Evolutionary conservation across 1,139 yeast species (phyloP).

Genomic region (Debaryomycetaceae sp.): DNA sequence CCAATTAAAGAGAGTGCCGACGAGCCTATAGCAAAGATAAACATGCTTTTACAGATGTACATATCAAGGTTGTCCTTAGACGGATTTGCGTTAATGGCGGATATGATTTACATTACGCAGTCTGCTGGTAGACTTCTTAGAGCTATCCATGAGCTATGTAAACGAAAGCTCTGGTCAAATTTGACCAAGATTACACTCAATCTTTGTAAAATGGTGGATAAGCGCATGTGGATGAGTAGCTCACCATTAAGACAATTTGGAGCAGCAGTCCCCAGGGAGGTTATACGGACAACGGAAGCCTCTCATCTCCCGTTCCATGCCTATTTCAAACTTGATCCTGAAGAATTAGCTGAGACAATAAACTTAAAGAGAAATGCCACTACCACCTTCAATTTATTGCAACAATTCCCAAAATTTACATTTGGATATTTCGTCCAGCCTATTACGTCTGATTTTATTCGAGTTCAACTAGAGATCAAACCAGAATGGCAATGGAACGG

Average conservation of each 20-base stretch:
- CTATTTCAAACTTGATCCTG: conserved; percentile 66
- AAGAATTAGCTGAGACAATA: conserved; percentile 79
- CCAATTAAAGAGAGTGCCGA: conserved; percentile 73
- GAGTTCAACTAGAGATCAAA: conserved; percentile 60
- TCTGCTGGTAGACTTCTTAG: conserved; percentile 87
- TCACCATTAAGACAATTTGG: conserved; percentile 85
- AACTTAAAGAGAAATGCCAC: conserved; percentile 68
- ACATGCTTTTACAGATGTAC: conserved; percentile 77
- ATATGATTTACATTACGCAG: conserved; percentile 90
- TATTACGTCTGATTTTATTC: conserved; percentile 61
- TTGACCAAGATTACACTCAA: conserved; percentile 57
- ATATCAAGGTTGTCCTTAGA: conserved; percentile 72
- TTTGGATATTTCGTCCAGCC: conserved; percentile 69
- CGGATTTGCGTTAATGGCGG: conserved; percentile 90
- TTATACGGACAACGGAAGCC: conserved; percentile 71
- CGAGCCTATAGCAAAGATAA: conserved; percentile 77
- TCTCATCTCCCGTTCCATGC: conserved; percentile 82
- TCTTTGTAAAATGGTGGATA: conserved; percentile 76
- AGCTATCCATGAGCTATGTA: conserved; percentile 78
- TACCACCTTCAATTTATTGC: conserved; percentile 56
- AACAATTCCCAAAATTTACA: conserved; percentile 67
- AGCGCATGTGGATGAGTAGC: conserved; percentile 77
- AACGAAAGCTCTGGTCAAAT: conserved; percentile 70
- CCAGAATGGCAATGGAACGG: conserved; percentile 81
- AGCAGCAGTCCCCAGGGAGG: conserved; percentile 59